Conservation (phyloP, 2,329 filamentous ascomycete species). For the Lachnellula arida region DNA sequence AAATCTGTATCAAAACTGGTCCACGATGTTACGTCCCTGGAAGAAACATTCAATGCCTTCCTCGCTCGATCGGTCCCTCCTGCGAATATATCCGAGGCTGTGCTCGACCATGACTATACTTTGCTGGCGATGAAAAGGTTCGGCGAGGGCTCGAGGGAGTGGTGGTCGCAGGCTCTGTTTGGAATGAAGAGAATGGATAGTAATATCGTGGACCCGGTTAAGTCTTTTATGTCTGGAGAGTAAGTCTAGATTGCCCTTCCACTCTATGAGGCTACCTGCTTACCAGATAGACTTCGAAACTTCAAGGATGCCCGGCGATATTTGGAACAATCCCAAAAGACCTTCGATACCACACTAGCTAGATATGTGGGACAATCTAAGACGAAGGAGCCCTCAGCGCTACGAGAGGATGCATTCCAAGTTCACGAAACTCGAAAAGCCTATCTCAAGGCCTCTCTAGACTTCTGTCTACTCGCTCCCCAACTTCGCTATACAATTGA, state of each 20-base stretch:
- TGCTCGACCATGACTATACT: slow-evolving; percentile 94
- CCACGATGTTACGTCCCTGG: slow-evolving; percentile 66
- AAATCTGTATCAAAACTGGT: slow-evolving; percentile 58
- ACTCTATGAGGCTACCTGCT: slow-evolving; percentile 1
- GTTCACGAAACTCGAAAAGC: slow-evolving; percentile 87
- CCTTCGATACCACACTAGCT: slow-evolving; percentile 75
- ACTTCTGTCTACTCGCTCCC: slow-evolving; percentile 84
- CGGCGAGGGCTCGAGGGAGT: slow-evolving; percentile 80
- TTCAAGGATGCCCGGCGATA: slow-evolving; percentile 80
- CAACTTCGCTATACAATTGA: slow-evolving; percentile 82
- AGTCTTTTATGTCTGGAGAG: slow-evolving; percentile 71
- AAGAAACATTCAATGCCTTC: slow-evolving; percentile 73
- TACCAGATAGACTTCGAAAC: slow-evolving; percentile 49
- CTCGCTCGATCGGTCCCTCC: slow-evolving; percentile 72
- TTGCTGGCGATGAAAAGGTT: slow-evolving; percentile 79
- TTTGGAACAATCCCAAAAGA: slow-evolving; percentile 76
- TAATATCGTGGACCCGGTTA: slow-evolving; percentile 76
- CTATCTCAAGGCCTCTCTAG: slow-evolving; percentile 88
- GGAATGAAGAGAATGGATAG: slow-evolving; percentile 74
- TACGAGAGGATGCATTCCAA: slow-evolving; percentile 93
- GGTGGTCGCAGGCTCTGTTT: slow-evolving; percentile 73
- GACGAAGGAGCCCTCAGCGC: slow-evolving; percentile 84
- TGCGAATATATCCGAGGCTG: slow-evolving; percentile 68
- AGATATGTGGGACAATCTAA: slow-evolving; percentile 84
- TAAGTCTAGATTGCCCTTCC: slow-evolving; percentile 9